Percentiles rank a stretch among this genome's conserved stretches.
Evolutionary conservation across 2,329 filamentous ascomycete species (phyloP).

Genomic region (Hortaea werneckii): DNA sequence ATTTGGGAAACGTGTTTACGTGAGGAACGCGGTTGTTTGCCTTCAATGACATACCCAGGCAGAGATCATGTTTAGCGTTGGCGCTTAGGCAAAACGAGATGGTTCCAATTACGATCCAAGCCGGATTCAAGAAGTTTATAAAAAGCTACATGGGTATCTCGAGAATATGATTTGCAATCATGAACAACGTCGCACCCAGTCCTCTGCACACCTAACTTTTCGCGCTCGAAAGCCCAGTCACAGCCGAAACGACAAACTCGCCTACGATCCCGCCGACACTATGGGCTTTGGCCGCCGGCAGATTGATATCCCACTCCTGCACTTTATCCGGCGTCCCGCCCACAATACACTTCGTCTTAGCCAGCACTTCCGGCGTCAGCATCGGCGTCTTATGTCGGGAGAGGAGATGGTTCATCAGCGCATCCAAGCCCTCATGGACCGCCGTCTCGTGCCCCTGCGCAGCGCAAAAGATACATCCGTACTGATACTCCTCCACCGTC

Average conservation of each 20-base stretch:
- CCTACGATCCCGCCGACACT: not conserved
- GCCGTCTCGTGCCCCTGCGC: not conserved
- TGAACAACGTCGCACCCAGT: too few species aligned
- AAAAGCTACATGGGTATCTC: too few species aligned
- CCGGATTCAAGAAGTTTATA: too few species aligned
- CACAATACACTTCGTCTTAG: constrained; percentile 26
- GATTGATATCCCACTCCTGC: constrained; percentile 23
- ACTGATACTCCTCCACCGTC: not conserved
- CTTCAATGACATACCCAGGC: too few species aligned
- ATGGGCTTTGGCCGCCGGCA: constrained; percentile 11
- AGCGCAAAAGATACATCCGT: not conserved
- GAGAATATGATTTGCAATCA: too few species aligned
- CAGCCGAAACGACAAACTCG: not conserved
- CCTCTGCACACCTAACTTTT: too few species aligned
- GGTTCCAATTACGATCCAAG: too few species aligned
- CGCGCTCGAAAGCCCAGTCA: not conserved
- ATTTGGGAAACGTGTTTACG: constrained; percentile 3
- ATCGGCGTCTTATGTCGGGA: constrained; percentile 25
- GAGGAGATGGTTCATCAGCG: constrained; percentile 31
- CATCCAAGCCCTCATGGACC: constrained; percentile 3
- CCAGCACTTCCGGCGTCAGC: constrained; percentile 18
- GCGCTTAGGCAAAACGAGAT: too few species aligned
- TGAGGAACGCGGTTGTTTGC: not conserved
- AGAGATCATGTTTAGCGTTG: too few species aligned
- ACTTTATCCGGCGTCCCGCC: constrained; percentile 26